phyloP scores from a whole-genome alignment of 2,329 filamentous ascomycete species.

The Pyricularia grisea region DNA sequence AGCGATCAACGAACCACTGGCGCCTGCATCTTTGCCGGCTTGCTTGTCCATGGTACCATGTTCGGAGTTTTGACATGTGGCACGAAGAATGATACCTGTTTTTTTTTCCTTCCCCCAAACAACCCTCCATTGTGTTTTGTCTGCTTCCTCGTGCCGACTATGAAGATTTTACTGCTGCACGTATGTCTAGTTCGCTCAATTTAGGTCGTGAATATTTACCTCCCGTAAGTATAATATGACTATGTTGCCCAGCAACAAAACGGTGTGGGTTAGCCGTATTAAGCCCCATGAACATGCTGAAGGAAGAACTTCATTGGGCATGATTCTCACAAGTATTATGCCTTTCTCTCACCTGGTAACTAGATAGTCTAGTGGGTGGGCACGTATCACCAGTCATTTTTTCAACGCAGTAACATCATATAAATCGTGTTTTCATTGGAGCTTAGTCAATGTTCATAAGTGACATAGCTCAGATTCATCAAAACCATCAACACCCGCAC shows the following conservation, averaged over 20 bases:
- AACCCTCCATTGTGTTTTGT: background rate
- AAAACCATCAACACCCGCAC: background rate
- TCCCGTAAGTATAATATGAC: background rate
- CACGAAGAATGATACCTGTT: background rate
- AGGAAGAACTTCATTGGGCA: no score
- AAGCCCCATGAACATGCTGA: background rate
- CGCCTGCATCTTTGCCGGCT: background rate
- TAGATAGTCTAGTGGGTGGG: background rate
- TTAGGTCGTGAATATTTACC: background rate
- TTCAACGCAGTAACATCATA: background rate
- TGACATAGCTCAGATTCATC: background rate
- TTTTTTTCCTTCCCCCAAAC: no score
- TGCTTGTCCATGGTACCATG: background rate
- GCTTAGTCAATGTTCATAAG: slow-evolving; percentile 4
- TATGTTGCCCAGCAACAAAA: background rate
- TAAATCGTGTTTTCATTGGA: slow-evolving; percentile 4
- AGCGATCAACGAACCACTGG: background rate
- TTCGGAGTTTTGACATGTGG: background rate
- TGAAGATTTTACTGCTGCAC: background rate
- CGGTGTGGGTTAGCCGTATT: background rate
- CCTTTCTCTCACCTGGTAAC: no score
- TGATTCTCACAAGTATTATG: no score
- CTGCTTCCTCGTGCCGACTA: background rate
- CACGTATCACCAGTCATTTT: background rate
- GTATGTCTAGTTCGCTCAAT: background rate